phyloP scores from a whole-genome alignment of 129 eudicot genomes.

The Sambucus nigra region DNA sequence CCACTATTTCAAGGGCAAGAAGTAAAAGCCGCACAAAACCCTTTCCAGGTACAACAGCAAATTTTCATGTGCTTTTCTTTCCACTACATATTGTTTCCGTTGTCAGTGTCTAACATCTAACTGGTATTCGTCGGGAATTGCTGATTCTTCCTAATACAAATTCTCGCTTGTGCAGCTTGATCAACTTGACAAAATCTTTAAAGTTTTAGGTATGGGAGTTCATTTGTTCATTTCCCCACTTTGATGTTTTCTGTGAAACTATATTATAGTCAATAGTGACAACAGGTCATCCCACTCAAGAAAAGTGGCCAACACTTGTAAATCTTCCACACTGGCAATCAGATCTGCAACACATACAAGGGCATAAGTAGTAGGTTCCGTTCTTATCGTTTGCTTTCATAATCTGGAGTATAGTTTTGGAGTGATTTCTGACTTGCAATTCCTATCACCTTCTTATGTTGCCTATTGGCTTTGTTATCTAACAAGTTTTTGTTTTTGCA shows the following conservation, averaged over 20 bases:
- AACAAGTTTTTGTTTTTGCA: conserved; percentile 4
- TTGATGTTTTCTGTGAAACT: not conserved
- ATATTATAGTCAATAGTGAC: conserved; percentile 2
- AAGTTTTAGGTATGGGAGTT: conserved; percentile 65
- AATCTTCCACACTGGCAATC: conserved; percentile 94
- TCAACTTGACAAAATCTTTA: conserved; percentile 95
- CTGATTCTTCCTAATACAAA: conserved; percentile 6
- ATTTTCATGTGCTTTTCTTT: not conserved
- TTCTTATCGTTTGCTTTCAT: conserved; percentile 7
- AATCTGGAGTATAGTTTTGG: not conserved
- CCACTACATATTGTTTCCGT: not conserved
- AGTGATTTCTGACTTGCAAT: not conserved
- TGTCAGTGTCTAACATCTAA: not conserved
- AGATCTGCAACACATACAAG: conserved; percentile 82
- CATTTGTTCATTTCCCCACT: not conserved
- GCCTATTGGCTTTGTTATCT: not conserved
- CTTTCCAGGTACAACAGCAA: conserved; percentile 58
- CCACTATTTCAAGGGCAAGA: conserved; percentile 99
- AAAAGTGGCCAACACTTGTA: conserved; percentile 92
- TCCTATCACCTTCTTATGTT: conserved; percentile 1
- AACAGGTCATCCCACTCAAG: conserved; percentile 90
- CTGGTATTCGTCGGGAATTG: not conserved
- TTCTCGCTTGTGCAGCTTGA: conserved; percentile 58
- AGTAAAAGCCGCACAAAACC: conserved; percentile 89
- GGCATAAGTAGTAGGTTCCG: conserved; percentile 72